Conservation (phyloP, 2,329 filamentous ascomycete genomes). For the Cadophora gregata region DNA sequence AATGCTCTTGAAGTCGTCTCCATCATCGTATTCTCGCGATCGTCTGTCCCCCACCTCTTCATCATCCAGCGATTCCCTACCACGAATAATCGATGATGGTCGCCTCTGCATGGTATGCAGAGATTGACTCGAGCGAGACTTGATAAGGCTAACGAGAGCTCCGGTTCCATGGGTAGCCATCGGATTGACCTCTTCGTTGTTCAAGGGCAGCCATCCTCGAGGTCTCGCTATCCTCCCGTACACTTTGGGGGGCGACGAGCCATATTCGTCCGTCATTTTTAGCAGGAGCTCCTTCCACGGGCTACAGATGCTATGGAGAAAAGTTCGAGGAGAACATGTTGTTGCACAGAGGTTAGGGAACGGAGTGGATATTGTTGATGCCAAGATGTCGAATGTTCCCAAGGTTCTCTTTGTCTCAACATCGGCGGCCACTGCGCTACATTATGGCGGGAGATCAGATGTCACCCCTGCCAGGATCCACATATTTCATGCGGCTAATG, state of each 20-base stretch:
- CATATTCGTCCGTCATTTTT: constrained; percentile 23
- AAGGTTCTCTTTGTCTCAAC: not conserved
- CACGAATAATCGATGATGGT: constrained; percentile 29
- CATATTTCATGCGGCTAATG: not conserved
- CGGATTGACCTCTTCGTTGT: constrained; percentile 38
- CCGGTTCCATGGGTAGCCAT: constrained; percentile 44
- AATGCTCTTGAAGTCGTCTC: constrained; percentile 36
- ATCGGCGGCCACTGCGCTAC: not conserved
- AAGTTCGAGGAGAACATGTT: not conserved
- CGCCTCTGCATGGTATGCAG: constrained; percentile 32
- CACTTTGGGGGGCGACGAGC: constrained; percentile 31
- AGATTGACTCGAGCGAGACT: constrained; percentile 40
- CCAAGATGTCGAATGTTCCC: constrained; percentile 4
- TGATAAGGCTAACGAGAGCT: constrained; percentile 40
- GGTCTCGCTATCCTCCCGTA: constrained; percentile 36
- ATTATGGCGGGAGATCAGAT: not conserved
- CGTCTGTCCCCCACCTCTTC: constrained; percentile 36
- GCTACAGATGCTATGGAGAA: not conserved
- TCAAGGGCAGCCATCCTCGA: constrained; percentile 39
- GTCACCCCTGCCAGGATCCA: not conserved
- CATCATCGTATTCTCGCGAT: constrained; percentile 32
- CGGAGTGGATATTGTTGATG: not conserved
- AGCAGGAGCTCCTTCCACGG: not conserved
- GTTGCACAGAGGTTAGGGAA: not conserved
- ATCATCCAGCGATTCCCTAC: constrained; percentile 37